Conservation (phyloP, 768 basidiomycete species). For the Pleurotus tuoliensis region DNA sequence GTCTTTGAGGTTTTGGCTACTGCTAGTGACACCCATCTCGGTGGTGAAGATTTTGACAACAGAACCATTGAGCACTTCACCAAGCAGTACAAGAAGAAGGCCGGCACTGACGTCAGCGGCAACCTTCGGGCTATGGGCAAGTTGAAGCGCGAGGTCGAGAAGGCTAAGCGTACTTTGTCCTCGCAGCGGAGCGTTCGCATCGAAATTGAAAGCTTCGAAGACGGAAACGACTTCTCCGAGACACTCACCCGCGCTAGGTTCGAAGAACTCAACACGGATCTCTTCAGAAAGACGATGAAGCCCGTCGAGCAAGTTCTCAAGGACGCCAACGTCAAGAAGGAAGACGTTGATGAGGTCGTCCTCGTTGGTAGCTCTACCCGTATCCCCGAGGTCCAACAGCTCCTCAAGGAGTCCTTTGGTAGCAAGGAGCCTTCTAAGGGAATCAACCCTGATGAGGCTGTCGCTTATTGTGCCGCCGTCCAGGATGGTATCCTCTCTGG, state of each 20-base stretch:
- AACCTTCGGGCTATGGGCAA: slow-evolving; percentile 87
- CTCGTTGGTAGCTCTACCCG: slow-evolving; percentile 98
- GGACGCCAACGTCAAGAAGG: slow-evolving; percentile 98
- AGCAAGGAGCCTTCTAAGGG: slow-evolving; percentile 97
- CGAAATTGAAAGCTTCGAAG: slow-evolving; percentile 95
- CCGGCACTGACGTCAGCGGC: slow-evolving; percentile 74
- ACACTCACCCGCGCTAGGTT: slow-evolving; percentile 97
- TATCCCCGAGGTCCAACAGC: slow-evolving; percentile 98
- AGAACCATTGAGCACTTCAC: slow-evolving; percentile 86
- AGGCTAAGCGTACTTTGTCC: slow-evolving; percentile 91
- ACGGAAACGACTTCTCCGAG: slow-evolving; percentile 96
- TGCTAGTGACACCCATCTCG: slow-evolving; percentile 91
- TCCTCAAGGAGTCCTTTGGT: slow-evolving; percentile 95
- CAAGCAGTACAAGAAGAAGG: slow-evolving; percentile 91
- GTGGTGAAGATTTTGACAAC: slow-evolving; percentile 96
- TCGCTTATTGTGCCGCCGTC: slow-evolving; percentile 97
- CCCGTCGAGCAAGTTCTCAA: slow-evolving; percentile 98
- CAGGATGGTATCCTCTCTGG: slow-evolving; percentile 98
- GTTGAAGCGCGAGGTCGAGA: slow-evolving; percentile 91
- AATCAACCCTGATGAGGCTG: slow-evolving; percentile 99
- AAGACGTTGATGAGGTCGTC: slow-evolving; percentile 88
- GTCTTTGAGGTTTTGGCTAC: slow-evolving; percentile 89
- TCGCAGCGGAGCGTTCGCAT: slow-evolving; percentile 86
- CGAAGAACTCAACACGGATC: slow-evolving; percentile 97
- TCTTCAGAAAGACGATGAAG: slow-evolving; percentile 99